Base-by-base conservation (phyloP, 2,329 filamentous ascomycete species). In the Hypoxylon sp. region DNA sequence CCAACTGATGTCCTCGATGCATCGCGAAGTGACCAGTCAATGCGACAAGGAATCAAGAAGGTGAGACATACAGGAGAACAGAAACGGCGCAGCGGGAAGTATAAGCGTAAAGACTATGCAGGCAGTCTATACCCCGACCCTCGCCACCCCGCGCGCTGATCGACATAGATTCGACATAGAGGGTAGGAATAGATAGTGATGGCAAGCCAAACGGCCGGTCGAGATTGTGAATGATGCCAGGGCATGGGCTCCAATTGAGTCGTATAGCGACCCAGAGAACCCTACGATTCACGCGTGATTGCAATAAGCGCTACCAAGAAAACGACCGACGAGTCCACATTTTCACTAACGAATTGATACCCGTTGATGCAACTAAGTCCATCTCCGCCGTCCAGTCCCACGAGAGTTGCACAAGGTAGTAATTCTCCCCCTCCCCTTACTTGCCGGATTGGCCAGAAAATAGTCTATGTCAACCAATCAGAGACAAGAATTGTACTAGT, bases 1-100 rank as follows among this genome's bases (percentile, higher is more conserved):
- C 72, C 68, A 81, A 65, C 49, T 78, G 69, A 48, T 74, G 65
- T 59, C 79, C 79, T 33, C 72, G 64, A 53, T 79, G 67, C 78
- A 79, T 79, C 55, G 40, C 74, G 62, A 68, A 58, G 53, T 31
- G 30, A n/a, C 66, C 44, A 30, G 50, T 59, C 35, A 55, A 46
- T 30, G 50, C 13, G 40, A 42, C 27, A 35, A 51, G 35, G 53
- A 50, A 64, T 59, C 56, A 37, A 27, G 62, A 53, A 62, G 57
- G 55, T 68, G 44, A 62, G 54, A 68, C 54, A 58, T 57, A 58
- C 31, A 62, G 55, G 31, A 61, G 53, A 44, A 50, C 33, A 11
- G 49, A 22, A 10, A n/a, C 14, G 56, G 51, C 7, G 50, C 22
- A 27, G 6, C 30, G 53, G 42, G 40, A 31, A 68, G 25, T 65